A percentile compares a stretch with the other conserved stretches of the same genome.
Evolutionary conservation across 345 rosid genomes (phyloP).

Genomic region (Ceriops tagal): DNA sequence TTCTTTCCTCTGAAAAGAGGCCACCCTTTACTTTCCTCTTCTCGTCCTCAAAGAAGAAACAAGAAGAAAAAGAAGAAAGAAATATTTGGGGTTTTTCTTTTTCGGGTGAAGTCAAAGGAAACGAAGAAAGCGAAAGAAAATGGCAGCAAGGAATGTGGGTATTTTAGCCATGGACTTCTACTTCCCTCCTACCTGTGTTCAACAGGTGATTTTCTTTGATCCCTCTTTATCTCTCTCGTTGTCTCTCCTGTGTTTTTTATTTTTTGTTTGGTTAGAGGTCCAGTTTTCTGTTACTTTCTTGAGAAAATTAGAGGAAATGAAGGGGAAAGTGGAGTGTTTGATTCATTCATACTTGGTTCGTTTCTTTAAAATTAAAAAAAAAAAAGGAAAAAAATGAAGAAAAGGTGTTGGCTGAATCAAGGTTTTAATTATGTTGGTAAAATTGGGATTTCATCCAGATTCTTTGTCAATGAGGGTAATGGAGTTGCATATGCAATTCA

Average conservation of each 20-base stretch:
- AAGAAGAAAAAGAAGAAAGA: too few relatives aligned
- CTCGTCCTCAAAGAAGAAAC: too few relatives aligned
- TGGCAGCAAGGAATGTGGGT: constrained; percentile 97
- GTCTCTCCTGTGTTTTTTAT: neutral
- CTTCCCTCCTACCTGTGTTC: constrained; percentile 94
- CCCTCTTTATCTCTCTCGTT: neutral
- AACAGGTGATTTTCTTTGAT: constrained; percentile 55
- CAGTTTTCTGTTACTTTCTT: constrained; percentile 8
- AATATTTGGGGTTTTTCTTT: neutral
- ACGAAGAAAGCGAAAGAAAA: constrained; percentile 13
- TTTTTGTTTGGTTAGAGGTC: neutral
- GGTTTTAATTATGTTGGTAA: neutral
- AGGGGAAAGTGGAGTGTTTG: neutral
- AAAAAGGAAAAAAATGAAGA: neutral
- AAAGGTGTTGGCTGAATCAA: neutral
- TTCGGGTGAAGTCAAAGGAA: neutral
- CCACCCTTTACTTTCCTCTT: too few relatives aligned
- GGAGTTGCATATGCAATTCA: neutral
- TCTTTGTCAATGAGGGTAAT: neutral
- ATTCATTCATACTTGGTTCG: neutral
- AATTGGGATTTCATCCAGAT: neutral
- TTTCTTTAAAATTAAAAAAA: neutral
- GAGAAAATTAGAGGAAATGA: constrained; percentile 12
- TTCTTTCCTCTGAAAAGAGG: neutral
- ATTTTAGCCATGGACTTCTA: constrained; percentile 92